Evolutionary conservation across 768 basidiomycete species (phyloP), one percentile per base, ranked within the genome.

Genomic region (Lentinula boryana): DNA sequence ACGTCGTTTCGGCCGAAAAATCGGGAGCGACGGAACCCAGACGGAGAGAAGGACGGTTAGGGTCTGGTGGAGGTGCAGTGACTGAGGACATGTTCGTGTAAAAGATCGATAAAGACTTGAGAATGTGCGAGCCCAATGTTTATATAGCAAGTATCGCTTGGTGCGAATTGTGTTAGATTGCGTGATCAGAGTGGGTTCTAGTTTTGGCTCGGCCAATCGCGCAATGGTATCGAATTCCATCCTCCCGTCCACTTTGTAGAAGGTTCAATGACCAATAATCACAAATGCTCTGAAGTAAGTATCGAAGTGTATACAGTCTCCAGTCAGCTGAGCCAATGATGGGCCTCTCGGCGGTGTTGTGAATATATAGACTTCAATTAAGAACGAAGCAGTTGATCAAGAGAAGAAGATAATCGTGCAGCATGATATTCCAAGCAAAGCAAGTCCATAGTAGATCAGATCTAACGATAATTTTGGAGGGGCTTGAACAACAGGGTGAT

Each of bases 11-110:
- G 49, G 95, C 95, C 67, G 89, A 80, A 68, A 98, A 98, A 75
- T 98, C 85, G 58, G 96, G 95, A 52, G 95, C 95, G 65, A 80
- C 89, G 75, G 79, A 86, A 70, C 94, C 94, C 69, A 96, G 90
- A 64, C 91, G 87, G 58, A 93, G 86, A 67, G 82, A 36, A 50
- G 44, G 44, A 8, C 57, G 43, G 43, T 58, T 56, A 4, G 55
- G 55, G 38, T 56, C 55, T 40, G 55, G 55, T 21, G 53, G 56
- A 57, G 56, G 56, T n/a, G 56, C 56, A 57, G 56, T 43, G 12
- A 41, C 57, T 50, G 48, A 23, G 16, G 44, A 10, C 15, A 27
- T 48, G 31, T 27, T 58, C 27, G 27, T 33, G 44, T 58, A 31
- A 15, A 16, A 5, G 8, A 23, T 27, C 8, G 52, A 31, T 38